Conservation (phyloP, 257 asterid genomes). For the Ilex asprella region DNA sequence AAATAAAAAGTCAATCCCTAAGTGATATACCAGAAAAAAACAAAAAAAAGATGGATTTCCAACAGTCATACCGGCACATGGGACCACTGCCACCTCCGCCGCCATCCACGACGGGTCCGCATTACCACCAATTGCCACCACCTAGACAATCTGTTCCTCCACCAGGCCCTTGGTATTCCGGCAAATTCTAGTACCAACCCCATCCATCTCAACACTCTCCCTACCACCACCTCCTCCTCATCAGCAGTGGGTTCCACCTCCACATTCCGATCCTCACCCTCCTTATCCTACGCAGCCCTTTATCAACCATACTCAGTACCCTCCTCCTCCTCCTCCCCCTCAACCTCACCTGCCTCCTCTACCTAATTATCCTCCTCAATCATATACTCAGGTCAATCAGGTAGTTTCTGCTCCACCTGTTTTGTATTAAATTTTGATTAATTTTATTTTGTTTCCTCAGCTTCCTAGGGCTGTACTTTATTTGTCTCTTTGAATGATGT, state of each 20-base stretch:
- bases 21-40: too few relatives aligned
- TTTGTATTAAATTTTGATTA: too few relatives aligned
- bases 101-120: background rate
- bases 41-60: background rate
- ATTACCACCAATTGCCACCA: background rate
- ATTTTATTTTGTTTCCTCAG: too few relatives aligned
- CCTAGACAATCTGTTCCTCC: background rate
- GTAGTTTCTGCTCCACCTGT: background rate
- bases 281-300: background rate
- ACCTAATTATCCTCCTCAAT: background rate
- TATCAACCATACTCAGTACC: background rate
- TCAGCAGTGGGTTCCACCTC: background rate
- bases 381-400: background rate
- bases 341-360: too few relatives aligned
- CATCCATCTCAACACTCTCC: background rate
- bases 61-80: background rate
- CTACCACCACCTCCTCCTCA: background rate
- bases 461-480: background rate
- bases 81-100: slow-evolving; percentile 3
- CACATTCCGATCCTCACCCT: background rate
- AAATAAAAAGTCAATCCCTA: too few relatives aligned
- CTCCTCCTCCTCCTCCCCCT: background rate
- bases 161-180: background rate
- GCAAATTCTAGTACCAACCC: background rate
- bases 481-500: background rate